Base-by-base conservation (phyloP, 148 eudicot genomes). In the Chenopodium album region DNA sequence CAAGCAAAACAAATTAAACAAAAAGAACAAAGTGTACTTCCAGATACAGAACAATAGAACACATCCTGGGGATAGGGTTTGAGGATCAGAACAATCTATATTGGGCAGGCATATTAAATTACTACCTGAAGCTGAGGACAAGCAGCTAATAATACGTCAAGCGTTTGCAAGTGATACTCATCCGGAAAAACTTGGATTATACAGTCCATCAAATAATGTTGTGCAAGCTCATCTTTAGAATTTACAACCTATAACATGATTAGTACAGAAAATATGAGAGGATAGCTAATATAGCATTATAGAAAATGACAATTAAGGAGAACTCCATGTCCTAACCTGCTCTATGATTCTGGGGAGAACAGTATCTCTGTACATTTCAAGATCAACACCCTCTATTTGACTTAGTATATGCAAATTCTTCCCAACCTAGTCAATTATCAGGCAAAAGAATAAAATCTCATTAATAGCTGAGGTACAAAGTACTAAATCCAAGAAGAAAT, bases 91-190 rank as follows among this genome's bases (percentile, higher is more conserved):
- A 65, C 9, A 71, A 73, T 52, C 32, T 20, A 70, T 23, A 22
- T 22, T 44, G 77, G 20, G 69, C 28, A 80, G 20, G 69, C 28
- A 74, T 7, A 26, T 14, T 4, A 29, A 29, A 28, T 73, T 68
- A 62, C 50, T 84, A 94, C 99, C 96, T 94, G 99, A 82, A 96
- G 97, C 84, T 96, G 99, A 44, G 99, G 95, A 81, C 92, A 96
- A 62, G 98, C 95, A 83, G 95, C 97, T 82, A 96, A 88, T 85
- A 96, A 83, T 48, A 92, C 84, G 84, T 92, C 99, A 46, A 96
- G 94, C 28, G 99, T 96, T 88, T 96, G 98, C 89, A 96, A 86
- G 88, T 96, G 99, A 88, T 96, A 94, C 87, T 96, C 99, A 89
- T 94, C 99, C 19, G 99, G 99, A 84, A 96, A 96, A 82, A 96